Evolutionary conservation across 805 yeast species (phyloP).

Genomic region (Lipomyces mesembrius): DNA sequence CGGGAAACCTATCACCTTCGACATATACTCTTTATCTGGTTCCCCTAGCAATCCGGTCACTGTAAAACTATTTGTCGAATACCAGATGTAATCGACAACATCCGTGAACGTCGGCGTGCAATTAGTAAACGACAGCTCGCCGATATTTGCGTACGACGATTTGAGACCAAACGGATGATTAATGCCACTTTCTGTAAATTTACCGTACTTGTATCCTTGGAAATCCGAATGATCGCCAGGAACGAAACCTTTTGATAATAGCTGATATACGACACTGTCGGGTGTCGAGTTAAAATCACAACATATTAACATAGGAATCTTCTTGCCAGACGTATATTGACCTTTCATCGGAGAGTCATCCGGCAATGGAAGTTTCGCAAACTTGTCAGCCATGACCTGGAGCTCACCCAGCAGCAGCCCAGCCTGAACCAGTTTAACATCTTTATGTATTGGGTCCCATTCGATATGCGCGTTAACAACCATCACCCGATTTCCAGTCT

Average conservation of each 20-base stretch:
- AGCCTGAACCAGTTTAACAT: constrained; percentile 94
- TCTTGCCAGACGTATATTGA: constrained; percentile 53
- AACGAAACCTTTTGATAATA: constrained; percentile 79
- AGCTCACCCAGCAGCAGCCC: constrained; percentile 89
- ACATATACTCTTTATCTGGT: constrained; percentile 76
- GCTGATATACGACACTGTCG: constrained; percentile 89
- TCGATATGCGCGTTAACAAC: constrained; percentile 92
- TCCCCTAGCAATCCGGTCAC: constrained; percentile 87
- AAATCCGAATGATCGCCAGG: constrained; percentile 73
- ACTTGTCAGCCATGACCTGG: constrained; percentile 63
- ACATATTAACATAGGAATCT: constrained; percentile 79
- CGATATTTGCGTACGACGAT: constrained; percentile 81
- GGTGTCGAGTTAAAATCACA: constrained; percentile 93
- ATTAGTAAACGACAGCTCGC: constrained; percentile 93
- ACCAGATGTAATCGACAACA: constrained; percentile 95
- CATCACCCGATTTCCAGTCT: constrained; percentile 71
- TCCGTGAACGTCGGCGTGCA: constrained; percentile 92
- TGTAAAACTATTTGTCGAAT: constrained; percentile 75
- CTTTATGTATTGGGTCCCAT: constrained; percentile 97
- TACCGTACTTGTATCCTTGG: constrained; percentile 87
- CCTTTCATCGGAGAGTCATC: constrained; percentile 36
- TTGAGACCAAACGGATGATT: constrained; percentile 77
- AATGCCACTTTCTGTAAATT: constrained; percentile 87
- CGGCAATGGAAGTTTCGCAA: constrained; percentile 40
- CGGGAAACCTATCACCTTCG: constrained; percentile 87